Evolutionary conservation across 2,329 filamentous ascomycete species (phyloP).

Genomic region (Corinectria fuckeliana): DNA sequence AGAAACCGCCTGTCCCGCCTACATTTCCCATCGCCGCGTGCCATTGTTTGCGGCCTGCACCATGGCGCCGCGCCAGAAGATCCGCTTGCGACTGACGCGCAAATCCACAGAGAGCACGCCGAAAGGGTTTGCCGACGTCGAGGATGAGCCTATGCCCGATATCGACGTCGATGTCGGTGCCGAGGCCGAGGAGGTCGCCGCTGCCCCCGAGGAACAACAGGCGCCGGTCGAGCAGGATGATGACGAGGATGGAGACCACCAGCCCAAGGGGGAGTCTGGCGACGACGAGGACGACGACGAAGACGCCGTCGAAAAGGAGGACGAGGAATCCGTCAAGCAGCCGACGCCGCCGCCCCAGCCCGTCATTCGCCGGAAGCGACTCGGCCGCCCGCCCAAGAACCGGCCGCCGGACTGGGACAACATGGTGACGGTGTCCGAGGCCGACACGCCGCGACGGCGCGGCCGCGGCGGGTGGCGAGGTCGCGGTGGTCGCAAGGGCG

Average conservation of each 20-base stretch:
- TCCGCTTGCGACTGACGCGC: constrained; percentile 45
- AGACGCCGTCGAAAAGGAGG: constrained; percentile 45
- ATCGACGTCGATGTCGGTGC: too few relatives aligned
- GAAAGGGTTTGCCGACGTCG: constrained; percentile 49
- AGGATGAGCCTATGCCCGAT: constrained; percentile 44
- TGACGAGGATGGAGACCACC: constrained; percentile 55
- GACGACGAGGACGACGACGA: constrained; percentile 47
- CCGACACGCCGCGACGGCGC: constrained; percentile 66
- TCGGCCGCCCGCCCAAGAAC: constrained; percentile 88
- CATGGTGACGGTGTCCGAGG: constrained; percentile 61
- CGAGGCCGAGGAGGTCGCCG: constrained; percentile 39
- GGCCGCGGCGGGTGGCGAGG: constrained; percentile 76
- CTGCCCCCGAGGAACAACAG: constrained; percentile 49
- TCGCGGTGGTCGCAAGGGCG: constrained; percentile 70
- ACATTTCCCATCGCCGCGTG: too few relatives aligned
- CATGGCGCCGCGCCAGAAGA: constrained; percentile 41
- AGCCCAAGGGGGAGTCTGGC: constrained; percentile 59
- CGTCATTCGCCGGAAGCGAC: constrained; percentile 74
- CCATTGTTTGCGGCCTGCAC: constrained; percentile 8
- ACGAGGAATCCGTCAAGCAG: constrained; percentile 56
- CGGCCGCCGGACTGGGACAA: constrained; percentile 79
- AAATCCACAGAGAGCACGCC: constrained; percentile 50
- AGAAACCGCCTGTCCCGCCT: too few relatives aligned
- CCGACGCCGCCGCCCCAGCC: constrained; percentile 64
- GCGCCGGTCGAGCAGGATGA: constrained; percentile 45